Evolutionary conservation across 1,284 basidiomycete species (phyloP).

Genomic region (Leccinum insolens): DNA sequence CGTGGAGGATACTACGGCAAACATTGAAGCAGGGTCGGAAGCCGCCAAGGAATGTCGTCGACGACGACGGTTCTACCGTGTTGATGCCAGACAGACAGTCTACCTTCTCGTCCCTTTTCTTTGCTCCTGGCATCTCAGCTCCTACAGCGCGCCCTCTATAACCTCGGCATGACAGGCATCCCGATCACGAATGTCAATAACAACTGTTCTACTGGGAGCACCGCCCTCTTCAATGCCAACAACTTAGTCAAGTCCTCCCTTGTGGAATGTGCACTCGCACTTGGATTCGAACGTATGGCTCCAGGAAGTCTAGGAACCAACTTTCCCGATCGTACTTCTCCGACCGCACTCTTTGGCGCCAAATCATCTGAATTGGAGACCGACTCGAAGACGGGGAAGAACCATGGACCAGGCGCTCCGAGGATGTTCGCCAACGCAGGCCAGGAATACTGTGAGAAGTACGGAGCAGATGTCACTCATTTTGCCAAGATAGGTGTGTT

Average conservation of each 20-base stretch:
- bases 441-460: constrained; percentile 77
- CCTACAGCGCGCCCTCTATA: constrained; percentile 68
- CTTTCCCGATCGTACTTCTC: constrained; percentile 70
- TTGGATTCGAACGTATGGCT: constrained; percentile 90
- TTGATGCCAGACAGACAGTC: constrained; percentile 26
- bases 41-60: constrained; percentile 1
- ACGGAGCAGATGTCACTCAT: constrained; percentile 70
- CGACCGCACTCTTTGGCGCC: constrained; percentile 51
- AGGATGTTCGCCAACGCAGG: constrained; percentile 81
- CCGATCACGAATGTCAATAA: constrained; percentile 89
- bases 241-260: constrained; percentile 70
- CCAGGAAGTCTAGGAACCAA: constrained; percentile 74
- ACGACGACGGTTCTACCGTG: constrained; percentile 15
- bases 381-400: constrained; percentile 43
- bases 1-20: constrained; percentile 15
- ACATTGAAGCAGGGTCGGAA: constrained; percentile 9
- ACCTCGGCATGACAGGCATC: constrained; percentile 83
- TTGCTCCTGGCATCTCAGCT: not conserved
- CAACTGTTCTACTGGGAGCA: constrained; percentile 80
- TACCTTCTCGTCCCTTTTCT: constrained; percentile 13
- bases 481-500: constrained; percentile 75
- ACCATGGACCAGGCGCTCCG: constrained; percentile 72
- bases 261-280: constrained; percentile 77
- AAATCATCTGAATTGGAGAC: constrained; percentile 57
- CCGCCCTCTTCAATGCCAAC: constrained; percentile 73